These are phyloP conservation scores for Dalbergia oliveri DNA, from an alignment of 306 rosid genomes.

Conservation along the genomic window DNA sequence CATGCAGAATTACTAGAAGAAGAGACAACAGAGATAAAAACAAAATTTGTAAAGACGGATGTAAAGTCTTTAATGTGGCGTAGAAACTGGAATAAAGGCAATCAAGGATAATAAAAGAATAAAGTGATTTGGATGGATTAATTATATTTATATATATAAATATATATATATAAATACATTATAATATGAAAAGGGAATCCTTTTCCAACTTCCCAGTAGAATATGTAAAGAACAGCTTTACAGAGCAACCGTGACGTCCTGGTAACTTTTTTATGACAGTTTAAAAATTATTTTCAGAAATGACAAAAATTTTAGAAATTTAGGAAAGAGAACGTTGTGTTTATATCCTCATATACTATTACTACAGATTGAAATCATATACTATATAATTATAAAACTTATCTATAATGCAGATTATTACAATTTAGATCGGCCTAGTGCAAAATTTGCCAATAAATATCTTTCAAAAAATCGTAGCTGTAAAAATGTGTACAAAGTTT, in stretches of 20 bases:
- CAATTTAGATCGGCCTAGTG: no score
- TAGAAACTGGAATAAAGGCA: constrained; percentile 63
- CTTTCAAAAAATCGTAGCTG: neutral
- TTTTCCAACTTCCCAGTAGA: constrained; percentile 49
- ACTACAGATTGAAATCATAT: no score
- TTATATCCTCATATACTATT: no score
- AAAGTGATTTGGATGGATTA: constrained; percentile 57
- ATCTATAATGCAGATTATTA: neutral
- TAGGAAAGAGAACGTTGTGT: no score
- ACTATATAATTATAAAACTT: no score
- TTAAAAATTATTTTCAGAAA: neutral
- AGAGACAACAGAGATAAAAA: constrained; percentile 70
- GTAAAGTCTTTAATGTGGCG: constrained; percentile 65
- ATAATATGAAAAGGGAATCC: constrained; percentile 48
- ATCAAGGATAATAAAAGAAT: constrained; percentile 73
- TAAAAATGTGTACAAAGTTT: neutral
- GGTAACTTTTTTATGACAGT: constrained; percentile 33
- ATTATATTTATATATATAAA: neutral
- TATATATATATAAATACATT: neutral
- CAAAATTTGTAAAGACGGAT: constrained; percentile 63
- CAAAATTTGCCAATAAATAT: neutral
- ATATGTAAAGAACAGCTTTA: constrained; percentile 48
- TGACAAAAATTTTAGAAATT: neutral
- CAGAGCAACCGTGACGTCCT: constrained; percentile 49
- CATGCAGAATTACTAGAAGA: constrained; percentile 61